These are phyloP conservation scores for Hygrocybe punicea DNA, from an alignment of 768 basidiomycete genomes.

Conservation along the genomic window DNA sequence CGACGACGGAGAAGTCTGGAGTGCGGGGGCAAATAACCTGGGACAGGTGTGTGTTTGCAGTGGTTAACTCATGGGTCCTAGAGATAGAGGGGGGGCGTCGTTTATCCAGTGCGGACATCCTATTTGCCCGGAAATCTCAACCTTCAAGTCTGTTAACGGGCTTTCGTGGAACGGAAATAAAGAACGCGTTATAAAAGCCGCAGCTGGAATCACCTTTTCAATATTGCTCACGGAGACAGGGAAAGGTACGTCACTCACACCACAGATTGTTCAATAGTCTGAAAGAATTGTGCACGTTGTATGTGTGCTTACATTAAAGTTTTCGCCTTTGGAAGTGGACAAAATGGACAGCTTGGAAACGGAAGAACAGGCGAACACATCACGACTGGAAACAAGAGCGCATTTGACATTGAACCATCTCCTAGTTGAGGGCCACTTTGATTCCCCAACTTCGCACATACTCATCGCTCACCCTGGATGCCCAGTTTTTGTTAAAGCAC, in stretches of 20 bases:
- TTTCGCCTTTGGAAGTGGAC: constrained; percentile 86
- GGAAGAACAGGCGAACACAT: constrained; percentile 92
- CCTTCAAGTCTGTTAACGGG: constrained; percentile 62
- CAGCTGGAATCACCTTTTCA: constrained; percentile 83
- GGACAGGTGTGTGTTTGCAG: constrained; percentile 61
- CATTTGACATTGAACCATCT: constrained; percentile 70
- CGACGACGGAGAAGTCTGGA: constrained; percentile 79
- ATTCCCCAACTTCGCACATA: not conserved
- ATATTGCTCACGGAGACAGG: constrained; percentile 80
- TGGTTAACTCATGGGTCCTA: not conserved
- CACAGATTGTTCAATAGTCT: not conserved
- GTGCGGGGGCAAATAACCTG: constrained; percentile 72
- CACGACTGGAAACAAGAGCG: constrained; percentile 77
- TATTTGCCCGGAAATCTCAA: constrained; percentile 57
- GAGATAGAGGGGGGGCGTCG: too few relatives aligned
- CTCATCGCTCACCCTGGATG: not conserved
- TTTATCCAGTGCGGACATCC: constrained; percentile 77
- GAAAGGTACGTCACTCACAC: constrained; percentile 49
- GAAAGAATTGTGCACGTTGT: not conserved
- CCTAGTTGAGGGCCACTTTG: constrained; percentile 49
- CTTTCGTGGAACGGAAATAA: constrained; percentile 55
- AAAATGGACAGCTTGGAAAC: constrained; percentile 91
- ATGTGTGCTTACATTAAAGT: constrained; percentile 50
- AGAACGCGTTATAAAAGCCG: constrained; percentile 67
- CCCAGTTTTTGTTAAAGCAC: constrained; percentile 68